Conservation (phyloP, 1,139 yeast species). For the Pichia inconspicua region DNA sequence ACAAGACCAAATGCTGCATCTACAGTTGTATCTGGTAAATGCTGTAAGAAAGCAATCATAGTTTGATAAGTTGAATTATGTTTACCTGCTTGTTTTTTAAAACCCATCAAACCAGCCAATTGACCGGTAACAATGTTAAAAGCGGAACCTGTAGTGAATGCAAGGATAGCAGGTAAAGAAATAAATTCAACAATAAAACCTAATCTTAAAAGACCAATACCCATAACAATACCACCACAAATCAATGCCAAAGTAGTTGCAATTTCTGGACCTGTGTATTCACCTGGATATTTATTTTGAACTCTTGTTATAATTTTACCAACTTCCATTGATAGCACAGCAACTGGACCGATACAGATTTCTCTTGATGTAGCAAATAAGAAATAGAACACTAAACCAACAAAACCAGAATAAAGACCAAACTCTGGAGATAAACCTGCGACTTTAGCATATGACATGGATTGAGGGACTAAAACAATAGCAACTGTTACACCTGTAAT, state of each 20-base stretch:
- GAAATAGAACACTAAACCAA: constrained; percentile 85
- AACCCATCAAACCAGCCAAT: constrained; percentile 81
- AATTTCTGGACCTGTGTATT: constrained; percentile 54
- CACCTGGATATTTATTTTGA: constrained; percentile 31
- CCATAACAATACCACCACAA: constrained; percentile 80
- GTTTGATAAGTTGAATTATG: constrained; percentile 63
- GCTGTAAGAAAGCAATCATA: constrained; percentile 62
- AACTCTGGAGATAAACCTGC: constrained; percentile 77
- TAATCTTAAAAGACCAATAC: constrained; percentile 69
- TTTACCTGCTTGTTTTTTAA: constrained; percentile 57
- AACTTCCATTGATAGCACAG: constrained; percentile 86
- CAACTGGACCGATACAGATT: constrained; percentile 94
- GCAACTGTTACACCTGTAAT: constrained; percentile 93
- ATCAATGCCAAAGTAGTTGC: constrained; percentile 74
- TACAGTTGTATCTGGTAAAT: constrained; percentile 54
- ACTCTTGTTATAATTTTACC: constrained; percentile 69
- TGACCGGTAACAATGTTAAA: constrained; percentile 75
- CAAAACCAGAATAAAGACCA: constrained; percentile 84
- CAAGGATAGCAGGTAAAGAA: constrained; percentile 86
- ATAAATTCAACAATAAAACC: constrained; percentile 86
- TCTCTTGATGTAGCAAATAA: constrained; percentile 92
- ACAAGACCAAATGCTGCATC: constrained; percentile 89
- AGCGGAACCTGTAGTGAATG: constrained; percentile 94
- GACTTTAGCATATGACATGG: constrained; percentile 87
- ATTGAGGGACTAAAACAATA: constrained; percentile 85